Percentiles rank a stretch among this genome's conserved stretches.
Conservation (phyloP, 2,329 filamentous ascomycete species). For the Fusarium algeriense region DNA sequence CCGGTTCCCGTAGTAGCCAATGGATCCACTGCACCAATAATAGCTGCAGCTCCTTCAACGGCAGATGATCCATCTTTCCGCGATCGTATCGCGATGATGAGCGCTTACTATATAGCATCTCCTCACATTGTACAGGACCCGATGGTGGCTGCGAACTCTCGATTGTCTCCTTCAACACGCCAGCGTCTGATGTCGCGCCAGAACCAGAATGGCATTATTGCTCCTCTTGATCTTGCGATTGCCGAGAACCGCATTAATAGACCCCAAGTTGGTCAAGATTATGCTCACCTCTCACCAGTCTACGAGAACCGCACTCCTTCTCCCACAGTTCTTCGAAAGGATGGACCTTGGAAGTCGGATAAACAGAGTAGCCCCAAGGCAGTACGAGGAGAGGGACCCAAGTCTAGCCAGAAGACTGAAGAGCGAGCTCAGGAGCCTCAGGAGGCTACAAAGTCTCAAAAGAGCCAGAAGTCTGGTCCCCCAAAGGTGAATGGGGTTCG, state of each 20-base stretch:
- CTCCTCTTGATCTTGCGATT: conserved; percentile 68
- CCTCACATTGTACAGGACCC: conserved; percentile 51
- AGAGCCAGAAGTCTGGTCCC: conserved; percentile 44
- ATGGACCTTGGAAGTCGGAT: conserved; percentile 52
- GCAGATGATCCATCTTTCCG: conserved; percentile 57
- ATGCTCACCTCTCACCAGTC: conserved; percentile 75
- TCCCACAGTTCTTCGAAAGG: conserved; percentile 70
- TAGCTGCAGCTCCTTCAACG: conserved; percentile 36
- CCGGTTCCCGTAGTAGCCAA: conserved; percentile 53
- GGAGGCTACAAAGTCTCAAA: conserved; percentile 42
- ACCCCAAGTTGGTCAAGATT: conserved; percentile 54
- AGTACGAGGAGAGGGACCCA: conserved; percentile 35
- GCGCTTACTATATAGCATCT: conserved; percentile 47
- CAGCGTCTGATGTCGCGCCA: conserved; percentile 57
- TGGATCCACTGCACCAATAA: conserved; percentile 47
- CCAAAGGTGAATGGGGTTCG: conserved; percentile 57
- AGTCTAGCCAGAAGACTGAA: conserved; percentile 43
- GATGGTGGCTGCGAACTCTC: conserved; percentile 45
- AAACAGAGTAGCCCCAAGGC: conserved; percentile 42
- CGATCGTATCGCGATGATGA: conserved; percentile 58
- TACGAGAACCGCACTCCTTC: conserved; percentile 80
- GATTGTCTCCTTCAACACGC: conserved; percentile 51
- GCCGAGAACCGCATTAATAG: conserved; percentile 57
- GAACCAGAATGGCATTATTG: conserved; percentile 63
- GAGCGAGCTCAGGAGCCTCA: conserved; percentile 46